These are phyloP conservation scores for Solidago caesia DNA, from an alignment of 129 eudicot genomes.

Conservation along the genomic window DNA sequence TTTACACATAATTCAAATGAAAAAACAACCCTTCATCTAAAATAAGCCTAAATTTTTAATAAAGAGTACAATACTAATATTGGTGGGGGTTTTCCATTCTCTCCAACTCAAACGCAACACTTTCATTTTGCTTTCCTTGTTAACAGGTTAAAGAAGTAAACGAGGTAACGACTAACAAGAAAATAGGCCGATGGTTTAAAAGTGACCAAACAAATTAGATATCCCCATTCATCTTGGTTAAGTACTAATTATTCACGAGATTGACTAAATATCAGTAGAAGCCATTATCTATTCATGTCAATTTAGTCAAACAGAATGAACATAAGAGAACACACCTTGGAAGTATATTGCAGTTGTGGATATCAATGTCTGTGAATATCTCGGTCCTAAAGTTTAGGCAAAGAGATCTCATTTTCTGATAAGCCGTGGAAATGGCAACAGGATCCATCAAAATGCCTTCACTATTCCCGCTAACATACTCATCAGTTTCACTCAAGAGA, in stretches of 20 bases:
- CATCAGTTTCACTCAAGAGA: constrained; percentile 76
- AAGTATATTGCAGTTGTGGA: constrained; percentile 78
- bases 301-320: not conserved
- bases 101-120: too few relatives aligned
- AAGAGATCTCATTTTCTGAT: constrained; percentile 71
- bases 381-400: constrained; percentile 70
- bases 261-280: not conserved
- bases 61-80: too few relatives aligned
- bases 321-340: constrained; percentile 49
- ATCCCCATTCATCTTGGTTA: not conserved
- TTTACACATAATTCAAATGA: too few relatives aligned
- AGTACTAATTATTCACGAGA: not conserved
- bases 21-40: too few relatives aligned
- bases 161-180: too few relatives aligned
- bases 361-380: constrained; percentile 72
- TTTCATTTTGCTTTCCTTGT: too few relatives aligned
- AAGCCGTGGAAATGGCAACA: constrained; percentile 61
- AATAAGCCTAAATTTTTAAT: too few relatives aligned
- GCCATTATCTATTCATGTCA: not conserved
- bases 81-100: too few relatives aligned
- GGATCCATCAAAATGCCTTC: constrained; percentile 66
- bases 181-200: too few relatives aligned
- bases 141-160: too few relatives aligned
- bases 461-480: constrained; percentile 57
- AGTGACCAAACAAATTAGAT: not conserved